Evolutionary conservation across 345 rosid genomes (phyloP).

Genomic region (Lumnitzera racemosa): DNA sequence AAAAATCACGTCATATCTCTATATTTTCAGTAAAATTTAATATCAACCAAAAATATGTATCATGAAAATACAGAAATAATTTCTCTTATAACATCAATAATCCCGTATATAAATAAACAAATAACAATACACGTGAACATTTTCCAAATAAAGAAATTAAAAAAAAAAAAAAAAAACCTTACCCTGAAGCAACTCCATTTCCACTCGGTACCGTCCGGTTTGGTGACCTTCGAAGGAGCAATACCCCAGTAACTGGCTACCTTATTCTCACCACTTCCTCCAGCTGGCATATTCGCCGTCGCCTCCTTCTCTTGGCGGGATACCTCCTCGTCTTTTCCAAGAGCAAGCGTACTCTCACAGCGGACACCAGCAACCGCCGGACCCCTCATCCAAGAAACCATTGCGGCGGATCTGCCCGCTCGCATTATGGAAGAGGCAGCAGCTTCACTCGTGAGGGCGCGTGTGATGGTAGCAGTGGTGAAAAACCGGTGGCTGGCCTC

Average conservation of each 20-base stretch:
- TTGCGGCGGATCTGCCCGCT: not conserved
- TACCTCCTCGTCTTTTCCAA: slow-evolving; percentile 10
- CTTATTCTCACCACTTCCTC: slow-evolving; percentile 2
- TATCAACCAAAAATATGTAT: no score
- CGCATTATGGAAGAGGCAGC: not conserved
- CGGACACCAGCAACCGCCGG: slow-evolving; percentile 11
- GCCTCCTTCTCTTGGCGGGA: not conserved
- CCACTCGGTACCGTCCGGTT: slow-evolving; percentile 12
- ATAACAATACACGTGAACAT: not conserved
- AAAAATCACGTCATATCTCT: not conserved
- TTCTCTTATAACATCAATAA: no score
- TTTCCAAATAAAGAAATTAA: not conserved
- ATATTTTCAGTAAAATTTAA: not conserved
- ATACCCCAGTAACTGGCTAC: slow-evolving; percentile 17
- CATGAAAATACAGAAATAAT: no score
- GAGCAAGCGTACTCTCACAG: slow-evolving; percentile 13
- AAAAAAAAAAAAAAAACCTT: not conserved
- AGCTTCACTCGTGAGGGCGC: not conserved
- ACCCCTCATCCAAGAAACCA: slow-evolving; percentile 12
- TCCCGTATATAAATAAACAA: no score
- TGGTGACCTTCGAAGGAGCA: slow-evolving; percentile 9
- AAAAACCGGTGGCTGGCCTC: slow-evolving; percentile 14
- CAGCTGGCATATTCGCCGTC: not conserved
- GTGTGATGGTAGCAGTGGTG: slow-evolving; percentile 9
- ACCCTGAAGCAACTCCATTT: slow-evolving; percentile 19